These are phyloP conservation scores for Bifiguratus adelaidae DNA, from an alignment of 192 early-diverging fungal species.

Conservation along the genomic window DNA sequence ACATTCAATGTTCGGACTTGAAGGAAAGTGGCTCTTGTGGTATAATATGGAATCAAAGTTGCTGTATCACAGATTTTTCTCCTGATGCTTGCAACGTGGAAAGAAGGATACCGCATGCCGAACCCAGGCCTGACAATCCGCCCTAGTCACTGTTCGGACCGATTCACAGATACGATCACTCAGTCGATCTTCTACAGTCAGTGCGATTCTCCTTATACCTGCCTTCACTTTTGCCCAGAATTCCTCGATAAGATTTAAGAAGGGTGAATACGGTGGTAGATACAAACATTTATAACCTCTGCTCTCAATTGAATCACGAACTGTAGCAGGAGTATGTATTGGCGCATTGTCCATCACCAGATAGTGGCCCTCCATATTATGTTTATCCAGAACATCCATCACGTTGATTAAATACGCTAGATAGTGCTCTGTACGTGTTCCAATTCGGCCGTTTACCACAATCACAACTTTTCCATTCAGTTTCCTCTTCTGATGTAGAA, in stretches of 20 bases:
- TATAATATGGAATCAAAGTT: no score
- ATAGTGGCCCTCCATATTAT: neutral
- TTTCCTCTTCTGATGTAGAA: neutral
- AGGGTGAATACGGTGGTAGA: conserved; percentile 7
- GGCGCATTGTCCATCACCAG: neutral
- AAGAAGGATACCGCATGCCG: conserved; percentile 3
- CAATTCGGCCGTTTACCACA: neutral
- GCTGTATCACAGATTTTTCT: conserved; percentile 1
- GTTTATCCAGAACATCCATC: conserved; percentile 3
- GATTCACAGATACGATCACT: neutral
- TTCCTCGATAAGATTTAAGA: conserved; percentile 11
- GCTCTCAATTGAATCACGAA: neutral
- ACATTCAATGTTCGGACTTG: no score
- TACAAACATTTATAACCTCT: conserved; percentile 4
- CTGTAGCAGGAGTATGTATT: neutral
- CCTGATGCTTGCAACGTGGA: neutral
- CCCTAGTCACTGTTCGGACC: neutral
- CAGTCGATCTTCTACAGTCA: neutral
- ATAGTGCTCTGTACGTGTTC: conserved; percentile 2
- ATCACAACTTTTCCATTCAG: neutral
- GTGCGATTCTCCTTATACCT: conserved; percentile 1
- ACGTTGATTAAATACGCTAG: neutral
- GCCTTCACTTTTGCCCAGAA: conserved; percentile 12
- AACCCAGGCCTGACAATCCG: neutral
- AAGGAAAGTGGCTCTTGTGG: no score